Percentiles rank a stretch among this genome's conserved stretches.
These are phyloP conservation scores for Lyophyllum decastes DNA, from an alignment of 768 basidiomycete genomes.

Conservation along the genomic window DNA sequence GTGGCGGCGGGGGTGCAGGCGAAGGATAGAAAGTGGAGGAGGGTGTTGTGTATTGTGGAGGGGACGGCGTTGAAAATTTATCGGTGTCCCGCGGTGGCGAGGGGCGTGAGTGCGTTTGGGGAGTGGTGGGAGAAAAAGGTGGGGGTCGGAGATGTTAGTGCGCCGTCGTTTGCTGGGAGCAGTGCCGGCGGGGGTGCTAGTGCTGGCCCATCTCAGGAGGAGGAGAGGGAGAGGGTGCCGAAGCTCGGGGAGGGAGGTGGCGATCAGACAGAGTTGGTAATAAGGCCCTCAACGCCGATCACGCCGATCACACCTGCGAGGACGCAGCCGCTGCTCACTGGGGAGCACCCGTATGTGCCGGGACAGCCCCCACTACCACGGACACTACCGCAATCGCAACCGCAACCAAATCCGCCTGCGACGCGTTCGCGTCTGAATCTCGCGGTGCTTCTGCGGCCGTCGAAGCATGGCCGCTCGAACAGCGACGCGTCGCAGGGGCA, in stretches of 20 bases:
- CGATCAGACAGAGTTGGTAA: constrained; percentile 19
- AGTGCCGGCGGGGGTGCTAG: constrained; percentile 21
- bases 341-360: constrained; percentile 18
- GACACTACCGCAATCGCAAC: constrained; percentile 8
- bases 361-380: constrained; percentile 10
- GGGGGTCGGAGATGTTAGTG: constrained; percentile 65
- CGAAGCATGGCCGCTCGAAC: constrained; percentile 38
- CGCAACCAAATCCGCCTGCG: constrained; percentile 13
- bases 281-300: constrained; percentile 14
- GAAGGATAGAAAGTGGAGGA: constrained; percentile 89
- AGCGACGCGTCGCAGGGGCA: constrained; percentile 36
- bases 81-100: constrained; percentile 42
- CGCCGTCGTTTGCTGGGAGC: constrained; percentile 12
- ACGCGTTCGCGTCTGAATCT: constrained; percentile 44
- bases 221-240: constrained; percentile 19
- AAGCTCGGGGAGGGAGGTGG: constrained; percentile 22
- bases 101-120: constrained; percentile 55
- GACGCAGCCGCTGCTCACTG: constrained; percentile 13
- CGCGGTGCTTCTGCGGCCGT: constrained; percentile 45
- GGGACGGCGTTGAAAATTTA: constrained; percentile 89
- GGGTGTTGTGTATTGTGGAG: constrained; percentile 85
- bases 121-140: constrained; percentile 81
- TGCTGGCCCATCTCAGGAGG: constrained; percentile 22
- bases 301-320: constrained; percentile 17
- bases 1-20: constrained; percentile 81